Conservation (phyloP, 352 stramenopile species). For the Phytopythium ostracodes region DNA sequence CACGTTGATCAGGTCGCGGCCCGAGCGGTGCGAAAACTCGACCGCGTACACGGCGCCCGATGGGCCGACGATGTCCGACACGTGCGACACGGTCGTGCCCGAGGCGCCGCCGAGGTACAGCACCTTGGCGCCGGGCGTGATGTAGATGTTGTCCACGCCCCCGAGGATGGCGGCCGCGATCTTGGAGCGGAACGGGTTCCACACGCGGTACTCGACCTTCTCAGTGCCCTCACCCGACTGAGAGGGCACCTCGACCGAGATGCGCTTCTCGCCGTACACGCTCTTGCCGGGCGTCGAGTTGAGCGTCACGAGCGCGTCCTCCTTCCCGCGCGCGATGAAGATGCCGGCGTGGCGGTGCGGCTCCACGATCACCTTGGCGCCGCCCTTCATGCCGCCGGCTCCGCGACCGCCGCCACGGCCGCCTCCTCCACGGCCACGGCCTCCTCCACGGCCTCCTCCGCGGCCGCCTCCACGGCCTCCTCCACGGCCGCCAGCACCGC, state of each 20-base stretch:
- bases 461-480: conserved; percentile 37
- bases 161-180: conserved; percentile 97
- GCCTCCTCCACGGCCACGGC: conserved; percentile 37
- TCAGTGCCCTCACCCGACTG: conserved; percentile 86
- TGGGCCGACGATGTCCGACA: conserved; percentile 98
- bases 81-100: conserved; percentile 98
- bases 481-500: conserved; percentile 39
- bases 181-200: conserved; percentile 99
- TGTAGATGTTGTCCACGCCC: conserved; percentile 99
- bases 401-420: conserved; percentile 60
- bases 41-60: conserved; percentile 98
- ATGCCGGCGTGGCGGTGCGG: conserved; percentile 97
- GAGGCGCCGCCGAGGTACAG: conserved; percentile 99
- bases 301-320: conserved; percentile 98
- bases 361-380: conserved; percentile 96
- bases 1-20: conserved; percentile 99
- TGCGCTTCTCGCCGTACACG: conserved; percentile 99
- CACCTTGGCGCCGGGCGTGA: conserved; percentile 96
- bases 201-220: conserved; percentile 99
- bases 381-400: conserved; percentile 91
- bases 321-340: conserved; percentile 98
- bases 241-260: conserved; percentile 95
- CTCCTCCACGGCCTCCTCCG: conserved; percentile 40
- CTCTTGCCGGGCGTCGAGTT: conserved; percentile 98
- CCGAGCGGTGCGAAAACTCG: conserved; percentile 98